Evolutionary conservation across 1,139 yeast genomes (phyloP).

Genomic region (Protomyces macrosporus): DNA sequence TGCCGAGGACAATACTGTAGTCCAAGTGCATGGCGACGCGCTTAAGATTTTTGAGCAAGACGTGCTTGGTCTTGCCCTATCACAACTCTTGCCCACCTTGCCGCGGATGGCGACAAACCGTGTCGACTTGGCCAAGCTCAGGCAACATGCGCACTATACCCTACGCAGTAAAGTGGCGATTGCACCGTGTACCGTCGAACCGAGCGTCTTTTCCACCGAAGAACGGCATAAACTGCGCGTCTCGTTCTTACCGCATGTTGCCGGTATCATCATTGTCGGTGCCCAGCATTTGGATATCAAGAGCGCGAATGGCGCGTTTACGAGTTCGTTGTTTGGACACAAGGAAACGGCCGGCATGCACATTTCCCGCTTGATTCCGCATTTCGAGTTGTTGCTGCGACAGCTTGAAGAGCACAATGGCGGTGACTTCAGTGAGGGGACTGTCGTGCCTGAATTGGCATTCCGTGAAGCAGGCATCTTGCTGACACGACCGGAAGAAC

Average conservation of each 20-base stretch:
- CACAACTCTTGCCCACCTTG: slow-evolving; percentile 6
- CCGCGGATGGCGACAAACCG: slow-evolving; percentile 3
- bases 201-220: slow-evolving; percentile 25
- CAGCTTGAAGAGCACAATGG: slow-evolving; percentile 49
- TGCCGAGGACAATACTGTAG: slow-evolving; percentile 6
- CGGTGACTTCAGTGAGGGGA: slow-evolving; percentile 33
- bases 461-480: slow-evolving; percentile 19
- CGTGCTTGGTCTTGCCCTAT: background rate
- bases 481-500: slow-evolving; percentile 19
- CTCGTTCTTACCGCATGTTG: slow-evolving; percentile 77
- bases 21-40: slow-evolving; percentile 21
- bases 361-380: slow-evolving; percentile 60
- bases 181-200: slow-evolving; percentile 13
- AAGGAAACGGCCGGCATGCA: slow-evolving; percentile 50
- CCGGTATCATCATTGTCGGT: slow-evolving; percentile 75
- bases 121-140: slow-evolving; percentile 2
- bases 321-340: slow-evolving; percentile 72
- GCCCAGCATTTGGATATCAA: slow-evolving; percentile 47
- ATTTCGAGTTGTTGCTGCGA: slow-evolving; percentile 44
- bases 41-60: slow-evolving; percentile 14
- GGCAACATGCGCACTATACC: background rate
- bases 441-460: slow-evolving; percentile 17
- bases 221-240: slow-evolving; percentile 37
- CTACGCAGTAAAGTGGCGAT: background rate
- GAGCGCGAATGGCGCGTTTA: slow-evolving; percentile 72